These are phyloP conservation scores for Coprinellus aureogranulatus DNA, from an alignment of 768 basidiomycete genomes.

Conservation along the genomic window DNA sequence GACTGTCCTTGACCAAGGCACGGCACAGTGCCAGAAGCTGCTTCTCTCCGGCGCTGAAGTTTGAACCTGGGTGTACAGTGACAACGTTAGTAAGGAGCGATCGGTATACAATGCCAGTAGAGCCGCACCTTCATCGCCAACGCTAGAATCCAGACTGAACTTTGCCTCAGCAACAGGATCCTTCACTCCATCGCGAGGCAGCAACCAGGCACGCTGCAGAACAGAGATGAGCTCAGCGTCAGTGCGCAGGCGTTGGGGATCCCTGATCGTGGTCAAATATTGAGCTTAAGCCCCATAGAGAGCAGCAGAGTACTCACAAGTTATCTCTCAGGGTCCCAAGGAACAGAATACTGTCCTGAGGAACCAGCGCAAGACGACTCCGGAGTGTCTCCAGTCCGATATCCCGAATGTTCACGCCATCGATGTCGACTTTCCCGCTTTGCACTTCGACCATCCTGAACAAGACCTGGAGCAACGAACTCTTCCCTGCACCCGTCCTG, in stretches of 20 bases:
- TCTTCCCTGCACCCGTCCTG: slow-evolving; percentile 52
- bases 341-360: slow-evolving; percentile 63
- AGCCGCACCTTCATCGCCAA: slow-evolving; percentile 42
- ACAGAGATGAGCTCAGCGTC: slow-evolving; percentile 64
- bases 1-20: slow-evolving; percentile 58
- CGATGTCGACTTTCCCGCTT: slow-evolving; percentile 56
- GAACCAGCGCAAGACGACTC: slow-evolving; percentile 59
- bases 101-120: too few species aligned
- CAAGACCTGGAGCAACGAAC: slow-evolving; percentile 54
- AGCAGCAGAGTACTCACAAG: slow-evolving; percentile 29
- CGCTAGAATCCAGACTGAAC: slow-evolving; percentile 59
- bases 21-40: slow-evolving; percentile 57
- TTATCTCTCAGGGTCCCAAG: slow-evolving; percentile 48
- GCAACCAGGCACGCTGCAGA: slow-evolving; percentile 58
- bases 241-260: slow-evolving; percentile 38
- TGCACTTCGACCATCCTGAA: slow-evolving; percentile 58
- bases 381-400: slow-evolving; percentile 58
- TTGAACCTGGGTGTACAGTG: too few species aligned
- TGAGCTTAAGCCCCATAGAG: neutral
- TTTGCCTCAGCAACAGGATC: slow-evolving; percentile 57
- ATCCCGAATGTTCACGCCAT: slow-evolving; percentile 49
- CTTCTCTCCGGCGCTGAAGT: slow-evolving; percentile 57
- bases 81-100: too few species aligned
- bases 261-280: slow-evolving; percentile 3
- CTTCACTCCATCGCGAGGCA: slow-evolving; percentile 46